phyloP scores from a whole-genome alignment of 129 eudicot genomes.

The Ambrosia artemisiifolia region DNA sequence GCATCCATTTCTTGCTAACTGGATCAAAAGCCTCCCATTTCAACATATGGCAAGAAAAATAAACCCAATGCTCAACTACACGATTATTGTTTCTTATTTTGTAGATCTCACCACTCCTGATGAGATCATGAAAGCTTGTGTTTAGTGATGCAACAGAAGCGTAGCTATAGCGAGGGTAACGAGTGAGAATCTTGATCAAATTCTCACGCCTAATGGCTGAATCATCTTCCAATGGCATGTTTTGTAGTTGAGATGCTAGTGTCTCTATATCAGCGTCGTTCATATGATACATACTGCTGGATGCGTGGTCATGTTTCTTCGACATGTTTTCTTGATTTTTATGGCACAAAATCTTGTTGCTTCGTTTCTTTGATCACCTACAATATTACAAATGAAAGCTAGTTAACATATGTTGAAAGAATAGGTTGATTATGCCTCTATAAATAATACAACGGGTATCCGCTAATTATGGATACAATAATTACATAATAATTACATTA shows the following conservation, averaged over 20 bases:
- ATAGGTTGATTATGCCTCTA: too few relatives aligned
- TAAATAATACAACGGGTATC: too few relatives aligned
- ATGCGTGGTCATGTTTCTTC: slow-evolving; percentile 34
- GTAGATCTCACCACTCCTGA: neutral
- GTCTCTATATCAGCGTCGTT: neutral
- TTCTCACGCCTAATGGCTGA: neutral
- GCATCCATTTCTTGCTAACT: slow-evolving; percentile 47
- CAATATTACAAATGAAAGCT: slow-evolving; percentile 22
- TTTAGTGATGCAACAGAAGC: neutral
- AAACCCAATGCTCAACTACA: slow-evolving; percentile 56
- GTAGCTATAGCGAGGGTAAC: neutral
- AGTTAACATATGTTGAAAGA: neutral
- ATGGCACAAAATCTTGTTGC: slow-evolving; percentile 12
- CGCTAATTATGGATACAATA: too few relatives aligned
- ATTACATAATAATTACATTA: too few relatives aligned
- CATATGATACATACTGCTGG: slow-evolving; percentile 31
- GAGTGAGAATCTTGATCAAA: neutral
- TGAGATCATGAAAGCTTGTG: neutral
- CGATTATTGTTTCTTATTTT: slow-evolving; percentile 33
- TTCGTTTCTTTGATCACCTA: slow-evolving; percentile 12
- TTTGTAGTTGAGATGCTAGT: slow-evolving; percentile 7
- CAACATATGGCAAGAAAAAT: slow-evolving; percentile 51
- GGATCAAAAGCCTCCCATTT: slow-evolving; percentile 83
- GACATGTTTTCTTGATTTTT: slow-evolving; percentile 38
- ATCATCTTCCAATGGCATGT: neutral